Conservation (phyloP, 208 protist species). For the Acanthamoeba divionensis region DNA sequence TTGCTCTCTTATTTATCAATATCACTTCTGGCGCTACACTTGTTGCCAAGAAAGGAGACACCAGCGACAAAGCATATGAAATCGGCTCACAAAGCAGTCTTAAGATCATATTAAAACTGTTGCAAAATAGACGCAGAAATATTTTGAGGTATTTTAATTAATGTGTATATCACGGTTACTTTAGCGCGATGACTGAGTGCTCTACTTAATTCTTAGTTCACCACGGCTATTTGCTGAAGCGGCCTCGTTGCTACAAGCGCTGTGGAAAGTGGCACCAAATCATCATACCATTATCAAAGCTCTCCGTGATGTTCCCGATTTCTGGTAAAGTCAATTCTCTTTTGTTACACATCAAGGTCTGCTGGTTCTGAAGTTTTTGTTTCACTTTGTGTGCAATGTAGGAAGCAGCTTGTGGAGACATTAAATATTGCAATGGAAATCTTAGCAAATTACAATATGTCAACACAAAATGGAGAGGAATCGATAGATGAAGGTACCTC, state of each 20-base stretch:
- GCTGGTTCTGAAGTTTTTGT: too few species aligned
- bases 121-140: neutral
- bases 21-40: neutral
- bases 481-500: too few species aligned
- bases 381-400: too few species aligned
- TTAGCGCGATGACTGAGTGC: neutral
- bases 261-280: neutral
- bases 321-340: too few species aligned
- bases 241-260: neutral
- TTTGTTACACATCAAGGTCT: too few species aligned
- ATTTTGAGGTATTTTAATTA: neutral
- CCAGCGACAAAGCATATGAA: neutral
- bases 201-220: neutral
- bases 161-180: neutral
- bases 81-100: neutral
- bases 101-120: neutral
- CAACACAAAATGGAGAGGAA: too few species aligned
- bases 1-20: slow-evolving; percentile 18
- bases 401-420: too few species aligned
- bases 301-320: neutral
- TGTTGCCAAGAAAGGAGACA: neutral
- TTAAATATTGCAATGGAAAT: too few species aligned
- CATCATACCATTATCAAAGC: slow-evolving; percentile 18
- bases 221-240: neutral
- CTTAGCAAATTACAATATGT: too few species aligned